A percentile compares a stretch with the other conserved stretches of the same genome.
Evolutionary conservation across 129 eudicot genomes (phyloP).

Genomic region (Artemisia argyi): DNA sequence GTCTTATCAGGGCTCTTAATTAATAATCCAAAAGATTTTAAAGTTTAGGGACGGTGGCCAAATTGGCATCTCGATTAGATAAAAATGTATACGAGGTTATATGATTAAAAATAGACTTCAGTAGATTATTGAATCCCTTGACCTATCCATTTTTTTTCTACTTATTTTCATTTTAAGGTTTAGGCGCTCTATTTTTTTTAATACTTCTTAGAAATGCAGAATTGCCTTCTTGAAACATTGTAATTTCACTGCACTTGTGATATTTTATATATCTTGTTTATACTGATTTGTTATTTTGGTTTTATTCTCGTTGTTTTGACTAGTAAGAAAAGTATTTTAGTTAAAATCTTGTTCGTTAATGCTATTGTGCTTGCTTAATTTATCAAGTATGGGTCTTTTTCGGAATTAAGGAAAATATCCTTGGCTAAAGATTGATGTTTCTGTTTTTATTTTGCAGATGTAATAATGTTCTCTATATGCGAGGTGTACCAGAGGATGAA

Average conservation of each 20-base stretch:
- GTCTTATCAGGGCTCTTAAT: too few relatives aligned
- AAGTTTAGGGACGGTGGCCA: too few relatives aligned
- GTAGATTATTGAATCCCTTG: too few relatives aligned
- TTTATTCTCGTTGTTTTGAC: not conserved
- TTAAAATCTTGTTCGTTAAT: too few relatives aligned
- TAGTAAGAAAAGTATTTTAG: too few relatives aligned
- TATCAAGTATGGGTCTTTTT: not conserved
- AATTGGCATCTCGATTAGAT: too few relatives aligned
- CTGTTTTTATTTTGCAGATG: constrained; percentile 53
- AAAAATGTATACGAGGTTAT: too few relatives aligned
- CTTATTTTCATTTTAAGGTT: not conserved
- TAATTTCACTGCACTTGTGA: not conserved
- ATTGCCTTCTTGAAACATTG: not conserved
- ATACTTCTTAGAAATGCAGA: constrained; percentile 5
- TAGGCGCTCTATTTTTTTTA: not conserved
- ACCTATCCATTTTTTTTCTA: too few relatives aligned
- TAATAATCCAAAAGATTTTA: too few relatives aligned
- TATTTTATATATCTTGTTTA: not conserved
- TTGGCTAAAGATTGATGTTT: constrained; percentile 4
- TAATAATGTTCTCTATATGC: constrained; percentile 81
- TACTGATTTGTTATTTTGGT: not conserved
- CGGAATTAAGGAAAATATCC: not conserved
- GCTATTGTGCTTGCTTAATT: too few relatives aligned
- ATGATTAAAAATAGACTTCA: too few relatives aligned
- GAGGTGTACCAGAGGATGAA: constrained; percentile 98